Evolutionary conservation across 2,329 filamentous ascomycete species (phyloP), one percentile per base, ranked within the genome.

Genomic region (Xylaria polymorpha): DNA sequence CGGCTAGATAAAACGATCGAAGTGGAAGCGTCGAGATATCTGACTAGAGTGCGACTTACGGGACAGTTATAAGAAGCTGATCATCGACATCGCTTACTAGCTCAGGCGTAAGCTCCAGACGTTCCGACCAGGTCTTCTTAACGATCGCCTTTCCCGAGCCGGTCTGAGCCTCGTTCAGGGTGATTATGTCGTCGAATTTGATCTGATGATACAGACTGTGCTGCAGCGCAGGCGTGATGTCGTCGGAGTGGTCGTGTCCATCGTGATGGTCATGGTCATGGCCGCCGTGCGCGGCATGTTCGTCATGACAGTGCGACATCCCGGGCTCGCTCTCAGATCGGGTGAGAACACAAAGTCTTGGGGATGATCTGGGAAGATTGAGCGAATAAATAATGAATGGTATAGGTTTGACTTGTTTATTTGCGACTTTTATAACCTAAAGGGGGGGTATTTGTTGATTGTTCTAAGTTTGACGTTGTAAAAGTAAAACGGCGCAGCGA

Each of bases 171-270:
- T 98, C 96, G 80, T 99, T 99, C 64, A 98, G 83, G 0, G 95
- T 96, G 44, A 85, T 88, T 71, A 99, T 90, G 35, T 90, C 87
- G 81, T 93, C 91, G 82, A 98, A 98, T 79, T 94, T 89, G 81
- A 99, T 94, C 79, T 97, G 92, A 72, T 93, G 90, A 84, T 98
- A 98, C 43, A 99, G 90, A 50, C 94, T 94, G 75, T 91, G 91
- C 81, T 98, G 95, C 18, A 98, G 85, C 1, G 94, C 95, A 0
- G 96, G 96, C 1, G 93, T 94, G 76, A 97, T 89, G 83, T 98
- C 95, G 83, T 98, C 93, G 56, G 88, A 91, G 82, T 98, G 95
- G 80, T 97, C 94, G 80, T 98, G 94, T 50, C 84, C 87, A 71
- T 85, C 82, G 74, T 90, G 84, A 67, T 84, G 84, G 66, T 84